phyloP scores from a whole-genome alignment of 2,329 filamentous ascomycete genomes.

The Cryphonectria carpinicola region DNA sequence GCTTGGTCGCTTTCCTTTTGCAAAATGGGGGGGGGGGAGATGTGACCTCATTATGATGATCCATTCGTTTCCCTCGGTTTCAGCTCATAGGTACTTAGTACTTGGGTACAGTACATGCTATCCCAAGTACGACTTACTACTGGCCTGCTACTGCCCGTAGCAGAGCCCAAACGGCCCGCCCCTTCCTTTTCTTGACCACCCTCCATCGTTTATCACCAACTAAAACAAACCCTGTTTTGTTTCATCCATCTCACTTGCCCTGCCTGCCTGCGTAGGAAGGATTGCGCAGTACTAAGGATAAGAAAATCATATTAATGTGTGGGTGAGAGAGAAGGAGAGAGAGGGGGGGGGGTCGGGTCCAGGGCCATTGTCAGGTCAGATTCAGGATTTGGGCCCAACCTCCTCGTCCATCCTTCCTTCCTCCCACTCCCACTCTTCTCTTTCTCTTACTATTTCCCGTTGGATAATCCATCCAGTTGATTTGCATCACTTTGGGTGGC shows the following conservation, averaged over 20 bases:
- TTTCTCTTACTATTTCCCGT: neutral
- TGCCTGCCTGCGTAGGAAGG: neutral
- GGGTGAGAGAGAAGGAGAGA: neutral
- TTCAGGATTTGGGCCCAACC: neutral
- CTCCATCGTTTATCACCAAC: neutral
- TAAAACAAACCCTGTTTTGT: neutral
- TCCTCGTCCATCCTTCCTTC: neutral
- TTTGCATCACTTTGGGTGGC: neutral
- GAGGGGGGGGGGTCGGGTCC: neutral
- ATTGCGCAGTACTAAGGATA: neutral
- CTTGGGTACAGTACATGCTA: neutral
- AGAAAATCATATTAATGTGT: neutral
- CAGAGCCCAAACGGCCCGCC: neutral
- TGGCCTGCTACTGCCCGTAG: neutral
- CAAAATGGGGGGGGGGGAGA: neutral
- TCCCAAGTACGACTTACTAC: neutral
- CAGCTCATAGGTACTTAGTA: neutral
- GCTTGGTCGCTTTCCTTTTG: neutral
- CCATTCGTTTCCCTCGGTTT: neutral
- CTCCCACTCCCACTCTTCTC: neutral
- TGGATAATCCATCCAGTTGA: neutral
- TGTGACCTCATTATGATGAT: slow-evolving; percentile 1
- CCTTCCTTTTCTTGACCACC: neutral
- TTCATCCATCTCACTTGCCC: neutral
- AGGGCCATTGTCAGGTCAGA: neutral